These are phyloP conservation scores for Peterozyma toletana DNA, from an alignment of 805 yeast genomes.

Conservation along the genomic window DNA sequence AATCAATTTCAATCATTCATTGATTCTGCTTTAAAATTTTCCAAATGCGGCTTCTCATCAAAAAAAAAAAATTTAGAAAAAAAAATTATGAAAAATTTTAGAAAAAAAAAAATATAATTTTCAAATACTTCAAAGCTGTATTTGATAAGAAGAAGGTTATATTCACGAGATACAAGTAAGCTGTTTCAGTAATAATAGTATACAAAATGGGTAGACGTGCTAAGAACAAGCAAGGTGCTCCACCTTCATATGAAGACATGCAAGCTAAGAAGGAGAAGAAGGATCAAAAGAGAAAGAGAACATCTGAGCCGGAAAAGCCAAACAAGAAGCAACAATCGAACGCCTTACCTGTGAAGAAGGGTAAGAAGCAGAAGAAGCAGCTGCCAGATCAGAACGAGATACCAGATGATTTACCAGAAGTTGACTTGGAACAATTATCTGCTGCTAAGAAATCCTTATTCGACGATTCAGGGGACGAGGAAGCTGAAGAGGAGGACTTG, in stretches of 20 bases:
- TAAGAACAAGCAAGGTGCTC: constrained; percentile 87
- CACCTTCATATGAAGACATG: constrained; percentile 85
- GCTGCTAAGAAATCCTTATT: constrained; percentile 69
- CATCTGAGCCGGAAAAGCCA: constrained; percentile 17
- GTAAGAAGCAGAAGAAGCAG: constrained; percentile 17
- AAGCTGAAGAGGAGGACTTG: constrained; percentile 35
- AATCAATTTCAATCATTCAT: too few relatives aligned
- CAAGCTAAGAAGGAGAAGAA: constrained; percentile 36
- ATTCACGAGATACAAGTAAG: too few relatives aligned
- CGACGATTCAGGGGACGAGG: constrained; percentile 66
- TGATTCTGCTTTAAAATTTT: background rate
- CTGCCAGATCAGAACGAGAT: constrained; percentile 29
- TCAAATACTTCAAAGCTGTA: background rate
- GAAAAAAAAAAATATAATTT: background rate
- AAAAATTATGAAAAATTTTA: background rate
- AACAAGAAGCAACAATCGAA: constrained; percentile 12
- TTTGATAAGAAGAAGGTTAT: background rate
- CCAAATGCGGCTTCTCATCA: constrained; percentile 1
- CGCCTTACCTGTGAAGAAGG: constrained; percentile 13
- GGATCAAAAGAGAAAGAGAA: constrained; percentile 24
- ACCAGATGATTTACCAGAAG: constrained; percentile 51
- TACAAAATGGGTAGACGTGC: constrained; percentile 82
- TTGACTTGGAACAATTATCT: constrained; percentile 58
- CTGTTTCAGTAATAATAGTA: background rate
- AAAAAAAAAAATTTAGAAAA: background rate